phyloP scores from a whole-genome alignment of 2,329 filamentous ascomycete genomes.

The Cladosporium sp. region DNA sequence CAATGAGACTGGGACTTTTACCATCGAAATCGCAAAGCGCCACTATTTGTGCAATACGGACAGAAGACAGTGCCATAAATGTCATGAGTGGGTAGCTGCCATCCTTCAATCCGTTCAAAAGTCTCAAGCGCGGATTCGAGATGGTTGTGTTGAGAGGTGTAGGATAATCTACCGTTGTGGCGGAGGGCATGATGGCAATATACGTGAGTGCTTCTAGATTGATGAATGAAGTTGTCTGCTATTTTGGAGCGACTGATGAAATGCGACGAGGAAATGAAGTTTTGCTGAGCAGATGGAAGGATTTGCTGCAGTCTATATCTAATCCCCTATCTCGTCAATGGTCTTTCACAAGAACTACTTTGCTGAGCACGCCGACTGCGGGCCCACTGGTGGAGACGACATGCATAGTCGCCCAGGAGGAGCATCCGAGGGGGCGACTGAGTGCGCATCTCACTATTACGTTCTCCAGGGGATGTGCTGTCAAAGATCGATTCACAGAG shows the following conservation, averaged over 20 bases:
- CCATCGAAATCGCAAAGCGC: conserved; percentile 61
- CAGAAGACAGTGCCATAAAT: conserved; percentile 47
- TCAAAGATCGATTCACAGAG: not conserved
- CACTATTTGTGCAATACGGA: conserved; percentile 50
- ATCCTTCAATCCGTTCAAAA: conserved; percentile 42
- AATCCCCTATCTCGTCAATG: too few species aligned
- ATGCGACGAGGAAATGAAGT: too few species aligned
- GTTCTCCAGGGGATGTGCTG: not conserved
- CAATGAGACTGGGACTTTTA: not conserved
- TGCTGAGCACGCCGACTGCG: not conserved
- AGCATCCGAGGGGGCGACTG: not conserved
- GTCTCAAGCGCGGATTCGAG: conserved; percentile 39
- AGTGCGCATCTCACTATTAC: not conserved
- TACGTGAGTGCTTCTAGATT: not conserved
- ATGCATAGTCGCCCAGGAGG: not conserved
- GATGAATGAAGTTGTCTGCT: not conserved
- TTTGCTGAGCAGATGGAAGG: too few species aligned
- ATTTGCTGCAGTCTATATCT: too few species aligned
- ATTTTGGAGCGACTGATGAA: not conserved
- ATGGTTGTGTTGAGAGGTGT: conserved; percentile 18
- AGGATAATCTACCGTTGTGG: not conserved
- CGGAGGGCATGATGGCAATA: not conserved
- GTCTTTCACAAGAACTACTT: not conserved
- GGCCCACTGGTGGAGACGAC: not conserved
- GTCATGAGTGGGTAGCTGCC: conserved; percentile 33